Conservation (phyloP, 1,284 basidiomycete genomes). For the Singerocomus rubriflavus region DNA sequence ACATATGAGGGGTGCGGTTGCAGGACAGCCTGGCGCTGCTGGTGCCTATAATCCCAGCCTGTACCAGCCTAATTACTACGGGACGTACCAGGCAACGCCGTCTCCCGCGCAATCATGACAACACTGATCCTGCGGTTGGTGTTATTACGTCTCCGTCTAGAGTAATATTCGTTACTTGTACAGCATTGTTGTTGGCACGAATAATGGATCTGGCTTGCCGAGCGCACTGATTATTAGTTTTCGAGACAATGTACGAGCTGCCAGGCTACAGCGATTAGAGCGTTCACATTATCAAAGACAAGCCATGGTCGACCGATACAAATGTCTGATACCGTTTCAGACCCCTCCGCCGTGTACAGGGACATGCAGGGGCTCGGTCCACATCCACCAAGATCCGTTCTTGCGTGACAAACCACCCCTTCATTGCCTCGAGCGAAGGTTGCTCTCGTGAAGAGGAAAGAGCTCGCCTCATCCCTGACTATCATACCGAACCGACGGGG, state of each 20-base stretch:
- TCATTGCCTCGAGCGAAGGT: slow-evolving; percentile 36
- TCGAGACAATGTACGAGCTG: no score
- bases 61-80: slow-evolving; percentile 35
- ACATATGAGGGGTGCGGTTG: slow-evolving; percentile 34
- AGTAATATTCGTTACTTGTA: slow-evolving; percentile 18
- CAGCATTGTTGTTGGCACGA: slow-evolving; percentile 14
- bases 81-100: slow-evolving; percentile 32
- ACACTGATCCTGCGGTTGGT: not conserved
- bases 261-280: no score
- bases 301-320: not conserved
- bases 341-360: not conserved
- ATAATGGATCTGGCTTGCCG: slow-evolving; percentile 16
- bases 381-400: slow-evolving; percentile 26
- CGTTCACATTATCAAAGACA: not conserved
- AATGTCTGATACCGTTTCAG: slow-evolving; percentile 19
- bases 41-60: slow-evolving; percentile 16
- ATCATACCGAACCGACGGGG: slow-evolving; percentile 21
- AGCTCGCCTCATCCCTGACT: slow-evolving; percentile 25
- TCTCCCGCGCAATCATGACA: slow-evolving; percentile 31
- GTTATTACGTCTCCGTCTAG: slow-evolving; percentile 14
- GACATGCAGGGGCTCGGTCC: not conserved
- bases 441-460: slow-evolving; percentile 47
- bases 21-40: slow-evolving; percentile 23
- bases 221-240: not conserved
- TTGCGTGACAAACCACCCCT: slow-evolving; percentile 50